A percentile compares a stretch with the other conserved stretches of the same genome.
These are phyloP conservation scores for Paracoccidioides brasiliensis DNA, from an alignment of 2,329 filamentous ascomycete species.

Conservation along the genomic window DNA sequence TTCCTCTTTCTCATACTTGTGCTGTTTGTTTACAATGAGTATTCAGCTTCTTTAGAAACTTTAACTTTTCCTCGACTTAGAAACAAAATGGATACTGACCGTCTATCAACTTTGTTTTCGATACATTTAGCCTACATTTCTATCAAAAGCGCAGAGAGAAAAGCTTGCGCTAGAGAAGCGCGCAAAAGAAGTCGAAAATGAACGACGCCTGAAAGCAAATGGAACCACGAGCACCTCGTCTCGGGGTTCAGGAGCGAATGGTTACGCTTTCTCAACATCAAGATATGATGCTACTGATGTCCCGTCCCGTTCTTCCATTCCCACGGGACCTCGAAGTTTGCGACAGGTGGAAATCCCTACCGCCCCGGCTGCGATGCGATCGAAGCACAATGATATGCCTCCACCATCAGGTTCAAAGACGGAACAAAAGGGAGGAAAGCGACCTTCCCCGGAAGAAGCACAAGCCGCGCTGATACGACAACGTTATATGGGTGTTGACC, in stretches of 20 bases:
- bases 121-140: constrained; percentile 55
- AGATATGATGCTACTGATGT: constrained; percentile 16
- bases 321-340: constrained; percentile 62
- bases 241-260: constrained; percentile 3
- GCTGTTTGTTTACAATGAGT: constrained; percentile 7
- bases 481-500: constrained; percentile 79
- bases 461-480: constrained; percentile 64
- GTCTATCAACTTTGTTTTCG: constrained; percentile 7
- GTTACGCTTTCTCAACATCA: constrained; percentile 3
- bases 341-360: constrained; percentile 38
- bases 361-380: constrained; percentile 39
- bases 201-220: constrained; percentile 35
- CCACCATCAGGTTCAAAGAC: constrained; percentile 30
- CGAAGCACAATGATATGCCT: constrained; percentile 37
- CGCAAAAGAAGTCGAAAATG: constrained; percentile 55
- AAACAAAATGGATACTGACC: constrained; percentile 2
- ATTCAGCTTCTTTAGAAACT: constrained; percentile 3
- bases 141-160: constrained; percentile 73
- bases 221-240: constrained; percentile 11
- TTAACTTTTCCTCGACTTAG: constrained; percentile 4
- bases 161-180: constrained; percentile 66
- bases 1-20: background rate
- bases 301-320: constrained; percentile 33
- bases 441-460: constrained; percentile 41
- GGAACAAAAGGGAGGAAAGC: constrained; percentile 32